Evolutionary conservation across 2,329 filamentous ascomycete genomes (phyloP), one percentile per base, ranked within the genome.

Genomic region (Hymenotorrendiella dingleyae): DNA sequence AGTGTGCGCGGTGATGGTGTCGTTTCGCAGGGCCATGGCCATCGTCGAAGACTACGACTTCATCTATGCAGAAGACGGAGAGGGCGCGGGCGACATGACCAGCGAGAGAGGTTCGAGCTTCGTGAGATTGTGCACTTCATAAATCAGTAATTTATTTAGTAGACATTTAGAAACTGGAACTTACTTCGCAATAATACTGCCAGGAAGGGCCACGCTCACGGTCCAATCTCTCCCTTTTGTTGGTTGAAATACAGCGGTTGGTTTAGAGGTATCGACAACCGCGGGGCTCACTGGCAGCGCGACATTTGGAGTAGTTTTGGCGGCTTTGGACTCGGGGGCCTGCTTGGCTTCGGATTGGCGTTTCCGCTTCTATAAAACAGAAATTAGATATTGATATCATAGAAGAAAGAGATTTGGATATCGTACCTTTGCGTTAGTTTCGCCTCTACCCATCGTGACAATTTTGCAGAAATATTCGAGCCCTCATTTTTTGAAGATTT

Each of bases 1-100:
- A 53, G 16, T 55, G 49, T 22, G 49, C 37, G 12, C 49, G 49
- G 6, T 42, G 36, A 20, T 56, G 48, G 27, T 50, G 45, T 24
- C 47, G 39, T 55, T 54, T 53, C n/a, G 51, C 36, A 14, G 49
- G 43, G 26, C 49, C 32, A 42, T 72, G 66, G n/a, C 72, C 74
- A 64, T 94, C 88, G 58, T 91, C 80, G 62, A 85, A 94, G 42
- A 94, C 69, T 38, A 94, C 73, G 22, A 94, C 73, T 65, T 94
- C 88, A 60, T 94, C 88, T 53, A 94, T 75, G 57, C 78, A 83
- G 66, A 93, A 94, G 49, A 94, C 82, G 48, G 86, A 84, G 39
- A 88, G 74, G 24, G 86, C 86, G 40, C 88, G 84, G 5, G 87
- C 87, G 40, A 94, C 81, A 50, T 84, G 81, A 6, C 84, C 85